These are phyloP conservation scores for Iris pallida DNA, from an alignment of 116 monocot genomes.

Conservation along the genomic window DNA sequence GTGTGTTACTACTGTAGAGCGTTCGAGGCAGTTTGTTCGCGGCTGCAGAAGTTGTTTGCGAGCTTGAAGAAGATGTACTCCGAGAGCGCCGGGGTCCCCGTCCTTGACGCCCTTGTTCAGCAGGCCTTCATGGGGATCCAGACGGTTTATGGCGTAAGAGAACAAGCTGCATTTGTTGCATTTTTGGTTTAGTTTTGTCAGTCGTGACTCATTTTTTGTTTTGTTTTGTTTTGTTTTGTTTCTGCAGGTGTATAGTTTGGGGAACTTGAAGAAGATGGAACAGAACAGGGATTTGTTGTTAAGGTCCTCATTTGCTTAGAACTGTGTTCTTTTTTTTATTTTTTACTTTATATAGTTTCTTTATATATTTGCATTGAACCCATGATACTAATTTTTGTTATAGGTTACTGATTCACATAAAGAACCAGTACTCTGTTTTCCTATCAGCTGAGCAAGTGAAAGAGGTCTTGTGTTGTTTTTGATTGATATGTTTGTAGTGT, in stretches of 20 bases:
- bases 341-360: neutral
- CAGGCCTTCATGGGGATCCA: constrained; percentile 64
- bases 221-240: constrained; percentile 1
- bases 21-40: constrained; percentile 57
- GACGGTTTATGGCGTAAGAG: constrained; percentile 76
- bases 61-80: constrained; percentile 58
- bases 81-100: constrained; percentile 21
- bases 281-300: constrained; percentile 6
- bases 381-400: constrained; percentile 3
- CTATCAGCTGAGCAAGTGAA: constrained; percentile 57
- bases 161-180: constrained; percentile 4
- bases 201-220: neutral
- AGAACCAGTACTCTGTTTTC: constrained; percentile 52
- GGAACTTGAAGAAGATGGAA: constrained; percentile 24
- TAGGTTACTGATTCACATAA: constrained; percentile 73
- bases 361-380: constrained; percentile 1
- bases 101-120: constrained; percentile 60
- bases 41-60: constrained; percentile 54
- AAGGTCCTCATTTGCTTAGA: constrained; percentile 1
- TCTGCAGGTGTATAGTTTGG: constrained; percentile 44
- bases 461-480: constrained; percentile 48
- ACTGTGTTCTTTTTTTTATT: neutral
- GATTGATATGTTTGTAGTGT: constrained; percentile 1
- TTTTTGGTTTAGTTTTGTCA: neutral
- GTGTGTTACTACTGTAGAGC: constrained; percentile 51